phyloP scores from a whole-genome alignment of 129 eudicot genomes.

The Flaveria sonorensis region DNA sequence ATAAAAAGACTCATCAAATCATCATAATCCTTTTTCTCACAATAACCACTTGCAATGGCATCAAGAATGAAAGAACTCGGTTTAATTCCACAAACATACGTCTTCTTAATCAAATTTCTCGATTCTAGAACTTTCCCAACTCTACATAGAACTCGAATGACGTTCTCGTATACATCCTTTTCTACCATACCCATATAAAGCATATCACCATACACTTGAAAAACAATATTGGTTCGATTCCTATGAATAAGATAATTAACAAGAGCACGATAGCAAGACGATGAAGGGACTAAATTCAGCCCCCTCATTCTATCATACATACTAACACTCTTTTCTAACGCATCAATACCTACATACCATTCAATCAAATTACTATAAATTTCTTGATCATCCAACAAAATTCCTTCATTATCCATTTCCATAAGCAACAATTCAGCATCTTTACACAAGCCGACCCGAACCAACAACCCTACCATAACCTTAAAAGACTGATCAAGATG shows the following conservation, averaged over 20 bases:
- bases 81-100: constrained; percentile 44
- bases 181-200: constrained; percentile 40
- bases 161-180: constrained; percentile 36
- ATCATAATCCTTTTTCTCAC: constrained; percentile 73
- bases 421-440: constrained; percentile 68
- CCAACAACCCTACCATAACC: constrained; percentile 64
- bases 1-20: constrained; percentile 65
- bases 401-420: constrained; percentile 47
- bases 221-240: constrained; percentile 39
- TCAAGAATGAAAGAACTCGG: constrained; percentile 51
- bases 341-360: constrained; percentile 57
- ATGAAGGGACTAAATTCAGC: constrained; percentile 46
- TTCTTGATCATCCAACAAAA: constrained; percentile 60
- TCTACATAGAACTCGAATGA: constrained; percentile 51
- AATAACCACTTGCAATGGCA: constrained; percentile 60
- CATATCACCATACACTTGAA: constrained; percentile 52
- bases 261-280: constrained; percentile 51
- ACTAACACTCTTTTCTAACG: constrained; percentile 44
- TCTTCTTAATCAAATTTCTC: constrained; percentile 60
- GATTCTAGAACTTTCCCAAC: constrained; percentile 73
- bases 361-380: constrained; percentile 62
- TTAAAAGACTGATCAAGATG: constrained; percentile 60
- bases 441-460: constrained; percentile 53
- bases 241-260: constrained; percentile 50
- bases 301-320: constrained; percentile 64